Base-by-base conservation (phyloP, 1,284 basidiomycete genomes). In the Trichosporon sp. region DNA sequence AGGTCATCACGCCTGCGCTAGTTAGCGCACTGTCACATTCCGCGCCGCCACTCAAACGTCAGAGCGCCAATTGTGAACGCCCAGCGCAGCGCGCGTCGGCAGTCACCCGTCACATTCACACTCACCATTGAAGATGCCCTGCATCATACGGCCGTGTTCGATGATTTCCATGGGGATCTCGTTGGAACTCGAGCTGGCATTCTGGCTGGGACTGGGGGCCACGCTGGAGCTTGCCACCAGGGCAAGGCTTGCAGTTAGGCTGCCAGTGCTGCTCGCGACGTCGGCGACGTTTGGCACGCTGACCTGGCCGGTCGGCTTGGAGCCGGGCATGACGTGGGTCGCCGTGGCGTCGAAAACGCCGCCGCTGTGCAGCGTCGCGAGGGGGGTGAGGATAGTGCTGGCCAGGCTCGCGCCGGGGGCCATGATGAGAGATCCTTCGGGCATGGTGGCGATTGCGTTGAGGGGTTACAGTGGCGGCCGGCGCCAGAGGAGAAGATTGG, bases 1-100 rank as follows among this genome's bases (percentile, higher is more conserved):
- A 9, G 47, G 9, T 7, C 15, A 47, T 35, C 23, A 42, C 5
- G 34, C 18, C 62, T 63, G 71, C 65, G 1, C 77, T 73, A 38
- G 73, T 76, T 29, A 64, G 53, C 31, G n/a, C 44, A 23, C 5
- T 18, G 47, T 51, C 47, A 51, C 47, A 51, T 51, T 15, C 47
- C 38, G 2, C 23, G 21, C 47, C 8, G 47, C 47, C 47, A 25
- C 47, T 23, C 21, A 23, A 21, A 25, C 47, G n/a, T n/a, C n/a
- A 51, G 13, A 13, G 47, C 18, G 6, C 47, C 23, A 9, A 23
- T 21, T 21, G 47, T 51, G 47, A 51, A 51, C 47, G 47, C 47
- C 47, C 47, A 5, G 47, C 47, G 47, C 47, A 51, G 47, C 47
- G 12, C 21, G 7, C 23, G 12, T 51, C 11, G 56, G 44, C 18